A percentile compares a stretch with the other conserved stretches of the same genome.
phyloP scores from a whole-genome alignment of 371 early-diverging fungal species.

The Nematocida minor region DNA sequence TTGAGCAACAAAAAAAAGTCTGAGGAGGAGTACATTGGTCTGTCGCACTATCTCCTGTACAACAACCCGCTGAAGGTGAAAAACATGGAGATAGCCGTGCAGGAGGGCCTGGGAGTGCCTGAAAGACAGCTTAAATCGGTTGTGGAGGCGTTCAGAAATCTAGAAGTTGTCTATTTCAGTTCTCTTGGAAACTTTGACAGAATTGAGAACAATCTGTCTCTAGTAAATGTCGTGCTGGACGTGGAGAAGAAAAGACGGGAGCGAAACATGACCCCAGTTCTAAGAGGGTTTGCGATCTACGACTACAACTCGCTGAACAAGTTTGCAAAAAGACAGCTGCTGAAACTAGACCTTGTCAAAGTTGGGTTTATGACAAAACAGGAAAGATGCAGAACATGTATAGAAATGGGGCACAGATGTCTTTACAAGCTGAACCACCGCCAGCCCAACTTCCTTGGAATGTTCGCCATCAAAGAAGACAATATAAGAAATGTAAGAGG shows the following conservation, averaged over 20 bases:
- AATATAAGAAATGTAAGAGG: not conserved
- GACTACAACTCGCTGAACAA: conserved; percentile 39
- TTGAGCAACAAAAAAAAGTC: not conserved
- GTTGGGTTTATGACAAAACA: conserved; percentile 17
- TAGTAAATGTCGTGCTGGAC: conserved; percentile 40
- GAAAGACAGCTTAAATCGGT: conserved; percentile 41
- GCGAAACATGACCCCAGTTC: not conserved
- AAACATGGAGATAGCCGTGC: conserved; percentile 4
- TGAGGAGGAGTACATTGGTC: not conserved
- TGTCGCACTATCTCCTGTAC: not conserved
- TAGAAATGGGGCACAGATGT: not conserved
- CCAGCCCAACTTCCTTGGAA: conserved; percentile 33
- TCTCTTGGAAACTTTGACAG: conserved; percentile 14
- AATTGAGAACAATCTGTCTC: conserved; percentile 17
- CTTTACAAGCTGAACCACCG: not conserved
- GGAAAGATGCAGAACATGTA: not conserved
- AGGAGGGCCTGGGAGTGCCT: conserved; percentile 15
- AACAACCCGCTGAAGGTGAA: conserved; percentile 14
- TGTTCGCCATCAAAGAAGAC: conserved; percentile 3
- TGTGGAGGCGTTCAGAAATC: conserved; percentile 12
- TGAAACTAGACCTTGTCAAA: not conserved
- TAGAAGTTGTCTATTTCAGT: not conserved
- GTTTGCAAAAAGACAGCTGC: conserved; percentile 18
- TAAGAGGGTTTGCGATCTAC: conserved; percentile 15
- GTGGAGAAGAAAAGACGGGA: conserved; percentile 30